Evolutionary conservation across 1,284 basidiomycete species (phyloP), one percentile per base, ranked within the genome.

Genomic region (Ganoderma resinaceum): DNA sequence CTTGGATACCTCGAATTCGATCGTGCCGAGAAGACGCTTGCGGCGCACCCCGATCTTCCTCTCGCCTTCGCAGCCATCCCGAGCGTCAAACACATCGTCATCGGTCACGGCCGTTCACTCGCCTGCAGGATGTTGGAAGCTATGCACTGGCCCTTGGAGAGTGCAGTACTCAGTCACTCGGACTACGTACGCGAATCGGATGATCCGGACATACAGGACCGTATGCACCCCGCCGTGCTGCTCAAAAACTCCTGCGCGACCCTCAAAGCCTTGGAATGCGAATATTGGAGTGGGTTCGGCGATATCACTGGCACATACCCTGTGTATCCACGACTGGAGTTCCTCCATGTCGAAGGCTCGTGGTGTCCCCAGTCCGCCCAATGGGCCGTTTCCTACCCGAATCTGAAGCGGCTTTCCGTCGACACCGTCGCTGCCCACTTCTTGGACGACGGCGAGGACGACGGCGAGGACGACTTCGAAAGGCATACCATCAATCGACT

Each of bases 131-230:
- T 68, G 67, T 16, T 68, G 18, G 67, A 64, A 35, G 62, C 67
- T 8, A 62, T 65, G 67, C 67, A 40, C 18, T 68, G 67, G 67
- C 63, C 67, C 8, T 52, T 68, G 2, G 67, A 68, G 46, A 65
- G 18, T 9, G 59, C 31, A 7, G 43, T 26, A 2, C 35, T 68
- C 16, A 26, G 42, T 26, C 55, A 49, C 40, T 20, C 65, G 1
- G 52, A 31, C 2, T 64, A 58, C 42, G n/a, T 3, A 7, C 14
- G 16, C 4, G 31, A 33, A 4, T 68, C 63, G 67, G 20, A n/a
- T 8, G 67, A 68, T 20, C 23, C 40, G 26, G 58, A 61, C 59
- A 46, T 52, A 14, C 33, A 58, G 12, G 42, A 40, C 6, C 63
- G 67, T 18, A 53, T 68, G 67, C 67, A 68, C 31, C 67, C 67